Conservation (phyloP, 2,329 filamentous ascomycete genomes). For the Ceratocystis albifundus region DNA sequence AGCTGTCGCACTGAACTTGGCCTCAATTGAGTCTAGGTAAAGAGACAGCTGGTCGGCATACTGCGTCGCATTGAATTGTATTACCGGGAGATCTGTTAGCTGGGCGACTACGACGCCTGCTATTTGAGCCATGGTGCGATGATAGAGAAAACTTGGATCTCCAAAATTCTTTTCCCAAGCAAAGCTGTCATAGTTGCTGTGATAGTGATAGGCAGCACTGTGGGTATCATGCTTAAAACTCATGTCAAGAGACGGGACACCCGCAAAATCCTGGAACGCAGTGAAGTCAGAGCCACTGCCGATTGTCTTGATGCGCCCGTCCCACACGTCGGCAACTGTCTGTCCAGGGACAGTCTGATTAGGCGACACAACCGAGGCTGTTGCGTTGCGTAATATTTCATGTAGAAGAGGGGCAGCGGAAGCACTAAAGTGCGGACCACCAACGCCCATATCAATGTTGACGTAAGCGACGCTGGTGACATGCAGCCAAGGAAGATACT, state of each 20-base stretch:
- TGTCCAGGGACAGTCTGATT: constrained; percentile 65
- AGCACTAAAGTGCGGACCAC: constrained; percentile 51
- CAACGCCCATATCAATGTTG: constrained; percentile 68
- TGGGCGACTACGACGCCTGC: constrained; percentile 50
- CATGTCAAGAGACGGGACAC: constrained; percentile 54
- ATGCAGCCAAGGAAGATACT: constrained; percentile 70
- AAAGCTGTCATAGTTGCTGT: constrained; percentile 85
- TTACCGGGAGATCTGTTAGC: constrained; percentile 49
- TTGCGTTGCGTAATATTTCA: constrained; percentile 57
- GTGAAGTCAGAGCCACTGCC: constrained; percentile 65
- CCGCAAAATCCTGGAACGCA: constrained; percentile 61
- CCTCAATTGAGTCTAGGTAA: constrained; percentile 43
- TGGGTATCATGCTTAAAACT: constrained; percentile 39
- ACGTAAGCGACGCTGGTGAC: constrained; percentile 66
- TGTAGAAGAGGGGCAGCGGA: constrained; percentile 66
- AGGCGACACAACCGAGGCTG: constrained; percentile 52
- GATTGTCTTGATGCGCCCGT: constrained; percentile 50
- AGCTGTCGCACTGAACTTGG: constrained; percentile 34
- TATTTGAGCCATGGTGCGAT: constrained; percentile 54
- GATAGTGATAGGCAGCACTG: constrained; percentile 64
- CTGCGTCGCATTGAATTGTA: constrained; percentile 52
- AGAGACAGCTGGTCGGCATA: constrained; percentile 47
- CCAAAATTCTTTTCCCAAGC: constrained; percentile 78
- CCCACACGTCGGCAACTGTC: constrained; percentile 59
- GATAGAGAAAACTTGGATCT: constrained; percentile 57